These are phyloP conservation scores for Exobasidium cylindrosporum DNA, from an alignment of 1,284 basidiomycete species.

Conservation along the genomic window DNA sequence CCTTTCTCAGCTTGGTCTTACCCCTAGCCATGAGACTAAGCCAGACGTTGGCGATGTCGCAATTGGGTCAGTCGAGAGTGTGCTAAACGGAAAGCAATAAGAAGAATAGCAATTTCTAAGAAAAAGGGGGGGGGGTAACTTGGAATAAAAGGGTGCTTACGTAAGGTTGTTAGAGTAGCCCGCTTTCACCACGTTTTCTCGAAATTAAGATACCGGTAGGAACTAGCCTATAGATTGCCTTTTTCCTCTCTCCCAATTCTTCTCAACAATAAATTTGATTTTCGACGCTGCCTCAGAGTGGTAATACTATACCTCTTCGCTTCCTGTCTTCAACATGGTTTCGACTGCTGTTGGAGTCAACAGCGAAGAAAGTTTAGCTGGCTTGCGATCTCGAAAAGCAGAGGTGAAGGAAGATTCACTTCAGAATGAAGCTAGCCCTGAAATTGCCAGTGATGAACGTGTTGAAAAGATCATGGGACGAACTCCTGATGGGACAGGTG, in stretches of 20 bases:
- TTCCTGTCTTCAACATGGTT: not conserved
- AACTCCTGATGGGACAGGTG: slow-evolving; percentile 18
- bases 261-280: no score
- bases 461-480: slow-evolving; percentile 15
- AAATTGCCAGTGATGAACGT: not conserved
- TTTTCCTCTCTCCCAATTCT: no score
- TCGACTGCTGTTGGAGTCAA: not conserved
- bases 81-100: no score
- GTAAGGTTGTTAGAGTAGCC: no score
- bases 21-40: slow-evolving; percentile 12
- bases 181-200: no score
- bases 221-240: no score
- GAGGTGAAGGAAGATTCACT: not conserved
- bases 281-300: no score
- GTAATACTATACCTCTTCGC: no score
- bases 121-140: no score
- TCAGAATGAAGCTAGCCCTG: not conserved
- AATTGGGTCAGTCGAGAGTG: not conserved
- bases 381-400: not conserved
- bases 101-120: no score
- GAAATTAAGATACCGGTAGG: no score
- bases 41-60: not conserved
- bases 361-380: not conserved
- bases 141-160: no score
- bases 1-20: slow-evolving; percentile 13